Evolutionary conservation across 2,329 filamentous ascomycete species (phyloP), one percentile per base, ranked within the genome.

Genomic region (Cladosporium cucumerinum): DNA sequence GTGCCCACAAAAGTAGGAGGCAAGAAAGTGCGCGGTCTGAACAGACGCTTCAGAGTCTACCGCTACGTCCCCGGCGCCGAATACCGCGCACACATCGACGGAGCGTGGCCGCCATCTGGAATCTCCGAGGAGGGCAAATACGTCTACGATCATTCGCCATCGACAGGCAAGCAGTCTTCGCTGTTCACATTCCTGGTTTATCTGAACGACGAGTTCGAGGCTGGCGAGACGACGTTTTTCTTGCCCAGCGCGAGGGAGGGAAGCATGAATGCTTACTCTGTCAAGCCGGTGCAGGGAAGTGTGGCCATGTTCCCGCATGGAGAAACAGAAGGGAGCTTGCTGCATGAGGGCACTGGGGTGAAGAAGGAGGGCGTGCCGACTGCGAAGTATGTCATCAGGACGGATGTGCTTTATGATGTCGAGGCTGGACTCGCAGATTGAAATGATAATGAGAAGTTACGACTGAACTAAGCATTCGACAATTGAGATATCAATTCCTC

Each of bases 281-380:
- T 91, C 0, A 84, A 85, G 63, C 89, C 89, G 0, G 84, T 90
- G 11, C 89, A 89, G 84, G 89, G 89, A 5, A 84, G 82, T 54
- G 86, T 89, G 0, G 87, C 87, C 0, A 80, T 91, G 3, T 91
- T 91, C 67, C 88, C 89, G 0, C 89, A 91, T 64, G 89, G 88
- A 0, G 88, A 91, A 69, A 83, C 85, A 0, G 83, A 84, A 48
- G 87, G 87, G 0, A 87, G 87, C 5, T 73, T 90, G 62, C 71
- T 91, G 65, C 89, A 91, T 69, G 89, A 91, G 72, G 89, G 89
- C 0, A 90, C 89, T 0, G 88, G 89, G 0, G 89, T 91, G 0
- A 81, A 82, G n/a, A 85, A 84, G 69, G 87, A 86, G 0, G 60
- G 60, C 25, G n/a, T 23, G n/a, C 60, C 60, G 49, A 62, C 49